A percentile compares a stretch with the other conserved stretches of the same genome.
phyloP scores from a whole-genome alignment of 1,139 yeast species.

The Yamadazyma dushanensis region DNA sequence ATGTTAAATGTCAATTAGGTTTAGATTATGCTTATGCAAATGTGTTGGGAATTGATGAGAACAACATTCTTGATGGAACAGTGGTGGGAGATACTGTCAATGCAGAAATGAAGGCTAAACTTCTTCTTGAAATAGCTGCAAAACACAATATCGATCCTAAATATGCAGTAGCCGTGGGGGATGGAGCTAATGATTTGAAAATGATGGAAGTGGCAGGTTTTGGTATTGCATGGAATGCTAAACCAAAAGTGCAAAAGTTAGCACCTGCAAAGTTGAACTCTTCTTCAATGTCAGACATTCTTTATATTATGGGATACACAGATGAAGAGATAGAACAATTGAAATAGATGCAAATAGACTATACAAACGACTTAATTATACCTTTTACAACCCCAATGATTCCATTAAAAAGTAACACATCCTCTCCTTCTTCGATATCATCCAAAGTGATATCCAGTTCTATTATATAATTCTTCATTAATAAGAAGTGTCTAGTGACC shows the following conservation, averaged over 20 bases:
- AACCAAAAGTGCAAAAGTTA: constrained; percentile 77
- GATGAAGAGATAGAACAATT: constrained; percentile 52
- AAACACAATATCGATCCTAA: constrained; percentile 58
- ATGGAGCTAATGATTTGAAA: constrained; percentile 92
- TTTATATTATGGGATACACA: constrained; percentile 77
- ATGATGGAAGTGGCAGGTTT: constrained; percentile 94
- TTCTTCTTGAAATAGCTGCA: constrained; percentile 65
- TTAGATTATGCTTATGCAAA: constrained; percentile 92
- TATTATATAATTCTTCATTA: constrained; percentile 53
- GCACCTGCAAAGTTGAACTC: constrained; percentile 87
- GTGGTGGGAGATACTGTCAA: constrained; percentile 80
- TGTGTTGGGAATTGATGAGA: constrained; percentile 53
- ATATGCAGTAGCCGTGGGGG: constrained; percentile 85
- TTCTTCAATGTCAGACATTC: constrained; percentile 63
- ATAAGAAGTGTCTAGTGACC: constrained; percentile 66
- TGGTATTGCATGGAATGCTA: constrained; percentile 97
- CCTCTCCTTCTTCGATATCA: constrained; percentile 60
- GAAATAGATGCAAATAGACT: constrained; percentile 8
- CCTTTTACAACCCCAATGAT: constrained; percentile 80
- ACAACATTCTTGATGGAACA: constrained; percentile 53
- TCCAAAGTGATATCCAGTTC: constrained; percentile 52
- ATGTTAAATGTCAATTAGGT: constrained; percentile 65
- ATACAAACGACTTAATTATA: constrained; percentile 25
- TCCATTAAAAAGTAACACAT: constrained; percentile 74
- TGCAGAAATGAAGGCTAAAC: constrained; percentile 77